phyloP scores from a whole-genome alignment of 169 alveolate genomes.

The Plasmodium cynomolgi region DNA sequence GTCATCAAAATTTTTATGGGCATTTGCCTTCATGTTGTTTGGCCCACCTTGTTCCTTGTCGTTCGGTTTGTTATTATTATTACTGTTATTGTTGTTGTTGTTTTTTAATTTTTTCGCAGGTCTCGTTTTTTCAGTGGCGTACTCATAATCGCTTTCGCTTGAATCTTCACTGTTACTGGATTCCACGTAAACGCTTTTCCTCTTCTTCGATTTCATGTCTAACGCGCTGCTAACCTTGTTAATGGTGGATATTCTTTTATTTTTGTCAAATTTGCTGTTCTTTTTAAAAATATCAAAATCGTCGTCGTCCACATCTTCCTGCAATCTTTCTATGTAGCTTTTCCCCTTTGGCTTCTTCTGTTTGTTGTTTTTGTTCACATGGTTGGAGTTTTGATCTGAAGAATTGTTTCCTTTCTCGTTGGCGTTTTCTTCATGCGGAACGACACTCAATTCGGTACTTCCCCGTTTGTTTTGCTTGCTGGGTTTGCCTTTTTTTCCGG shows the following conservation, averaged over 20 bases:
- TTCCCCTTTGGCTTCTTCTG: constrained; percentile 6
- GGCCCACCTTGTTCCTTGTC: not conserved
- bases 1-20: constrained; percentile 60
- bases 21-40: not conserved
- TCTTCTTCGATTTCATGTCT: constrained; percentile 39
- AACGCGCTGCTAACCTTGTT: not conserved
- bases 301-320: constrained; percentile 59
- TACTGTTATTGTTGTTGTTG: not conserved
- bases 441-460: not conserved
- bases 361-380: not conserved
- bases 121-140: constrained; percentile 27
- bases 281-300: constrained; percentile 69
- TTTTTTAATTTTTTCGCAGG: constrained; percentile 22
- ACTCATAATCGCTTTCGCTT: constrained; percentile 65
- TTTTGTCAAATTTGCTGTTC: constrained; percentile 41
- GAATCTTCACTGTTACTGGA: constrained; percentile 57
- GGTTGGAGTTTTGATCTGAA: not conserved
- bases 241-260: constrained; percentile 55
- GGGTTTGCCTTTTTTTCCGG: not conserved
- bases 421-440: not conserved
- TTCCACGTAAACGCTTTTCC: constrained; percentile 67
- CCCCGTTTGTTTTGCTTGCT: not conserved
- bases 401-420: not conserved
- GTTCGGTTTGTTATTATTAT: not conserved
- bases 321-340: constrained; percentile 52